These are phyloP conservation scores for Heliamphora exappendiculata DNA, from an alignment of 148 eudicot genomes.

Conservation along the genomic window DNA sequence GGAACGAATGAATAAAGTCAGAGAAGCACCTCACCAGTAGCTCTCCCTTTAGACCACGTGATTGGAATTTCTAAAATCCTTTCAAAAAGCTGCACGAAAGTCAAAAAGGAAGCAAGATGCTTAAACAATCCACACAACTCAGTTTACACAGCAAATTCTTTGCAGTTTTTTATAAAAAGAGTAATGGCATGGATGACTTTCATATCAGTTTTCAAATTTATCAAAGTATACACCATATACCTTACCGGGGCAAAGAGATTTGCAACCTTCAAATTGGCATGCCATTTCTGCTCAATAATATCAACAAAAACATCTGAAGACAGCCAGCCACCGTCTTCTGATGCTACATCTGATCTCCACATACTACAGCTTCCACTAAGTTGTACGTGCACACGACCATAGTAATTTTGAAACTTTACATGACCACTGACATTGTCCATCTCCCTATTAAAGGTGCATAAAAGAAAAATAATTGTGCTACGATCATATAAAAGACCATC, in stretches of 20 bases:
- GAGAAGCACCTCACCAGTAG: conserved; percentile 98
- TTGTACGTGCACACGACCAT: conserved; percentile 78
- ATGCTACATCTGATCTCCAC: conserved; percentile 64
- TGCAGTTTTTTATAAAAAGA: conserved; percentile 1
- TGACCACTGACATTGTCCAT: conserved; percentile 84
- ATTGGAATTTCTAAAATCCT: conserved; percentile 94
- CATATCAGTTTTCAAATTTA: conserved; percentile 1
- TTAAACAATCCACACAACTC: conserved; percentile 16
- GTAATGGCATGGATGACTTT: not conserved
- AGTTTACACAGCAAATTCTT: conserved; percentile 4
- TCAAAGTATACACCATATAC: conserved; percentile 23
- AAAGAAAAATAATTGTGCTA: conserved; percentile 16
- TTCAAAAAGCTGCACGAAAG: conserved; percentile 74
- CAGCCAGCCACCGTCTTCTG: conserved; percentile 92
- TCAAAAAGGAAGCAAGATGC: conserved; percentile 6
- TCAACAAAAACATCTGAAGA: conserved; percentile 93
- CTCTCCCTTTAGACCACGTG: conserved; percentile 87
- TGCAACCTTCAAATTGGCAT: conserved; percentile 71
- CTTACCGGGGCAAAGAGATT: conserved; percentile 95
- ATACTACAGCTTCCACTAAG: conserved; percentile 79
- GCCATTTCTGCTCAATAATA: conserved; percentile 91
- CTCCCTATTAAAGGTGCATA: conserved; percentile 42
- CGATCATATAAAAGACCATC: conserved; percentile 4
- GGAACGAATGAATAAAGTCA: conserved; percentile 15
- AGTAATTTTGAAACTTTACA: conserved; percentile 81